Conservation (phyloP, 2,329 filamentous ascomycete genomes). For the Talaromyces piceae region DNA sequence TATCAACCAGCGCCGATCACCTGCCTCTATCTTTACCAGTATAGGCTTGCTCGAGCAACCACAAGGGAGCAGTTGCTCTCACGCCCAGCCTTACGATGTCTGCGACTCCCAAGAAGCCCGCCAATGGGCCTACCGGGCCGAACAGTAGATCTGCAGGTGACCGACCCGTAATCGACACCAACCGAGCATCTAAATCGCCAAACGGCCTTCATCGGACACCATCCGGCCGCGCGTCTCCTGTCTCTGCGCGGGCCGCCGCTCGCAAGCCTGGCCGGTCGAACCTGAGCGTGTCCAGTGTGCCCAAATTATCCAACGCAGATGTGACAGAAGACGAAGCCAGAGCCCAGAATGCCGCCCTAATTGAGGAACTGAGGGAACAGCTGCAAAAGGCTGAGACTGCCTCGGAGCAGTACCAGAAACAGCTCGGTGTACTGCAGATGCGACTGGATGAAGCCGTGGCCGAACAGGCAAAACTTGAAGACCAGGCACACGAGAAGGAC, state of each 20-base stretch:
- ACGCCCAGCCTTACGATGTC: background rate
- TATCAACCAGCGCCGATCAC: background rate
- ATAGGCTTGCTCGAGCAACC: background rate
- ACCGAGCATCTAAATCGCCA: constrained; percentile 40
- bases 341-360: constrained; percentile 67
- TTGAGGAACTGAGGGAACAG: constrained; percentile 79
- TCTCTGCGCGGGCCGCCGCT: constrained; percentile 66
- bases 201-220: constrained; percentile 52
- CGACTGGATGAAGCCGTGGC: constrained; percentile 75
- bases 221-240: constrained; percentile 53
- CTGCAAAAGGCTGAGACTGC: constrained; percentile 71
- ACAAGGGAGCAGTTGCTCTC: constrained; percentile 6
- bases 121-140: constrained; percentile 10
- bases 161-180: constrained; percentile 20
- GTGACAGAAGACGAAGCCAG: constrained; percentile 62
- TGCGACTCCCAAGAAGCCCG: constrained; percentile 7
- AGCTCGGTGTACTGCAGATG: constrained; percentile 75
- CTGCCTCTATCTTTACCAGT: too few species aligned
- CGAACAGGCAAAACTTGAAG: constrained; percentile 81
- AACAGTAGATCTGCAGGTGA: constrained; percentile 44
- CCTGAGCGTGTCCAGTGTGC: constrained; percentile 36
- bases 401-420: constrained; percentile 74
- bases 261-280: constrained; percentile 47
- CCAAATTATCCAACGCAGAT: constrained; percentile 39
- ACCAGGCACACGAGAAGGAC: constrained; percentile 77